These are phyloP conservation scores for Pleurotus cornucopiae DNA, from an alignment of 768 basidiomycete species.

Conservation along the genomic window DNA sequence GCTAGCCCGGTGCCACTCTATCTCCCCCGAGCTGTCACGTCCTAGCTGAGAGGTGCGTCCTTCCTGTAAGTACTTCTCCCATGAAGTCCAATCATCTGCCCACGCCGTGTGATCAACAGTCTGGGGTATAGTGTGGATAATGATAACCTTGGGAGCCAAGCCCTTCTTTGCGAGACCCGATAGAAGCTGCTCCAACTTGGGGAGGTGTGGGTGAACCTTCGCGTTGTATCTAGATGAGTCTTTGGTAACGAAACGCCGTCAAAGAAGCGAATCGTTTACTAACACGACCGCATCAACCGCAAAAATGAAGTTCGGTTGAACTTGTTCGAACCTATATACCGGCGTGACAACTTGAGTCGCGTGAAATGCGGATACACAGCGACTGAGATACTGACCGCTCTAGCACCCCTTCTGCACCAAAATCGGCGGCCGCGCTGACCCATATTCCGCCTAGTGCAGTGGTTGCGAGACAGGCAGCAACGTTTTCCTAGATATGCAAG, in stretches of 20 bases:
- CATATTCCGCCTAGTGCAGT: conserved; percentile 63
- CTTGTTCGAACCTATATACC: conserved; percentile 63
- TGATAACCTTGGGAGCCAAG: conserved; percentile 45
- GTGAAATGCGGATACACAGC: neutral
- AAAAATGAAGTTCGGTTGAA: conserved; percentile 69
- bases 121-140: conserved; percentile 46
- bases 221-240: conserved; percentile 54
- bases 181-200: conserved; percentile 59
- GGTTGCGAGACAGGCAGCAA: conserved; percentile 63
- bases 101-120: conserved; percentile 30
- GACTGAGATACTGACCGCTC: conserved; percentile 46
- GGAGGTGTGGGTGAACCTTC: conserved; percentile 61
- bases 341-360: conserved; percentile 3
- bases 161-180: conserved; percentile 39
- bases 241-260: conserved; percentile 12
- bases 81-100: conserved; percentile 46
- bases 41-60: conserved; percentile 45
- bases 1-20: conserved; percentile 53
- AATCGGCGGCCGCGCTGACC: conserved; percentile 80
- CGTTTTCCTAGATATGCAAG: conserved; percentile 48
- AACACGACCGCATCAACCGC: conserved; percentile 70
- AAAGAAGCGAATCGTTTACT: conserved; percentile 17
- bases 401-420: conserved; percentile 72
- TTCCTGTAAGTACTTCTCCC: conserved; percentile 48
- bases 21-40: conserved; percentile 49